These are phyloP conservation scores for Dactylorhiza incarnata DNA, from an alignment of 106 monocot genomes.

Conservation along the genomic window DNA sequence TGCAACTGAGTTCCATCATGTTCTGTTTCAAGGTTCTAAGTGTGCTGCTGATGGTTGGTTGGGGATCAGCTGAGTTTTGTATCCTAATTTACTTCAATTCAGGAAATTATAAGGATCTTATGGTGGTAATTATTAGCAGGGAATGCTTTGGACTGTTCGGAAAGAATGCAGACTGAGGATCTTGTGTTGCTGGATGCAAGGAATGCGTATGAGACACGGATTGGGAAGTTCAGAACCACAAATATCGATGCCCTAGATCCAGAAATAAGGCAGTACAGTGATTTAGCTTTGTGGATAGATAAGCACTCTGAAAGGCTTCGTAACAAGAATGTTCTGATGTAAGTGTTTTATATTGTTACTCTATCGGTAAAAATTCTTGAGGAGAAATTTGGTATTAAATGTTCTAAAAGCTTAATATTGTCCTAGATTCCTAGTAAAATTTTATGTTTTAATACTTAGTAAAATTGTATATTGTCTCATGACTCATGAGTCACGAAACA, in stretches of 20 bases:
- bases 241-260: constrained; percentile 83
- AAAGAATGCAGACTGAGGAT: constrained; percentile 17
- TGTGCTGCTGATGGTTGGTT: constrained; percentile 2
- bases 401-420: neutral
- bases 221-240: constrained; percentile 73
- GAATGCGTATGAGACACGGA: constrained; percentile 91
- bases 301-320: constrained; percentile 50
- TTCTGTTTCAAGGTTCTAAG: constrained; percentile 59
- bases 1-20: constrained; percentile 68
- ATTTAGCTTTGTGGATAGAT: constrained; percentile 89
- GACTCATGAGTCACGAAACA: too few species aligned
- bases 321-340: constrained; percentile 82
- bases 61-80: neutral
- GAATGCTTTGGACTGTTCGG: constrained; percentile 25
- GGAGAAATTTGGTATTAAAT: neutral
- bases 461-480: too few species aligned
- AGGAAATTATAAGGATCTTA: constrained; percentile 4
- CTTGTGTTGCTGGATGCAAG: constrained; percentile 81
- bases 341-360: constrained; percentile 20
- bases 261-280: constrained; percentile 91
- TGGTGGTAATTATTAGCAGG: constrained; percentile 11
- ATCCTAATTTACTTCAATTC: neutral
- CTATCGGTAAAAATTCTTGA: neutral
- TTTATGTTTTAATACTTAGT: neutral
- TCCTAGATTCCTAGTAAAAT: neutral